Conservation (phyloP, 1,284 basidiomycete genomes). For the Irpex sp. region DNA sequence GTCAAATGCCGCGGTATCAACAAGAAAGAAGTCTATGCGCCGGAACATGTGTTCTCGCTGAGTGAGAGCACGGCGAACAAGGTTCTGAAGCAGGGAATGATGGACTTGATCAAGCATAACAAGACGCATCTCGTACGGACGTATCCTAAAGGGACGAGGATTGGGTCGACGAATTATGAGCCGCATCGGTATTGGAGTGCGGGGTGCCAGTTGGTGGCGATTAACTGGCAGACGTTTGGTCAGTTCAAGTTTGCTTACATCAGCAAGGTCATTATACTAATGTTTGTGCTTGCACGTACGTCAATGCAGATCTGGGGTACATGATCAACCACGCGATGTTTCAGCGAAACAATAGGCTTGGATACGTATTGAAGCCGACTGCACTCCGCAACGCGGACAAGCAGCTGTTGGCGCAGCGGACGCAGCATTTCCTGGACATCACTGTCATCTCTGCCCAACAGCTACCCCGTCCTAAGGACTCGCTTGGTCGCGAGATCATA, state of each 20-base stretch:
- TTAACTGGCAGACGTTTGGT: slow-evolving; percentile 99
- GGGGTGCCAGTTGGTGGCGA: slow-evolving; percentile 91
- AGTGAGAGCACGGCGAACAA: slow-evolving; percentile 84
- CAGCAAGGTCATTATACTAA: not conserved
- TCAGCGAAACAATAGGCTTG: slow-evolving; percentile 77
- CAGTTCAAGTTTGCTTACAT: slow-evolving; percentile 21
- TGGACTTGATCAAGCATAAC: slow-evolving; percentile 88
- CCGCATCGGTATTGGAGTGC: slow-evolving; percentile 90
- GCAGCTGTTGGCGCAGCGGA: slow-evolving; percentile 50
- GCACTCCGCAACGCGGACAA: slow-evolving; percentile 70
- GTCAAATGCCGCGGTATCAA: slow-evolving; percentile 94
- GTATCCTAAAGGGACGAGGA: slow-evolving; percentile 84
- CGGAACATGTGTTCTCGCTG: slow-evolving; percentile 90
- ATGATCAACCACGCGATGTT: slow-evolving; percentile 97
- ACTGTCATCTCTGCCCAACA: slow-evolving; percentile 93
- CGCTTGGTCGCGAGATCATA: slow-evolving; percentile 56
- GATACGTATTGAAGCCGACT: slow-evolving; percentile 90
- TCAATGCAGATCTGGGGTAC: slow-evolving; percentile 69
- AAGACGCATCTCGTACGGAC: slow-evolving; percentile 83
- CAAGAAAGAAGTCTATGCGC: slow-evolving; percentile 84
- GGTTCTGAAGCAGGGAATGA: slow-evolving; percentile 53
- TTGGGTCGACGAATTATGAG: slow-evolving; percentile 87
- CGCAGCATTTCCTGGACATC: slow-evolving; percentile 62
- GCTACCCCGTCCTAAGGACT: slow-evolving; percentile 74
- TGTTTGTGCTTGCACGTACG: not conserved